These are phyloP conservation scores for Naganishia antarctica DNA, from an alignment of 768 basidiomycete genomes.

Conservation along the genomic window DNA sequence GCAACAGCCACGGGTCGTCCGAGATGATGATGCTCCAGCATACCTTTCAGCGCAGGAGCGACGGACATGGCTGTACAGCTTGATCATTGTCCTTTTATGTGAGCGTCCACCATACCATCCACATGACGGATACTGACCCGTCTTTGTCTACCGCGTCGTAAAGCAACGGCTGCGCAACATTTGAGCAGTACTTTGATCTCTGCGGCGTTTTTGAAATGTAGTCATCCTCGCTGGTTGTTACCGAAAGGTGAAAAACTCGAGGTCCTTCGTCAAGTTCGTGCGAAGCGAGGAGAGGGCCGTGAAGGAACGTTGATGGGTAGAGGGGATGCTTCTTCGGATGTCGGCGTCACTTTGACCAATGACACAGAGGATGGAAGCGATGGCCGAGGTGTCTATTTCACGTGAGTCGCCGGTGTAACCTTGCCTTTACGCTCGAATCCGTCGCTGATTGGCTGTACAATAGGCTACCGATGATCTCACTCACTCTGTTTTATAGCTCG, in stretches of 20 bases:
- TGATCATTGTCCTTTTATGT: conserved; percentile 1
- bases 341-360: no score
- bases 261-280: not conserved
- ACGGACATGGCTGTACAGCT: not conserved
- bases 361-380: conserved; percentile 37
- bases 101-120: not conserved
- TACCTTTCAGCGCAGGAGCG: not conserved
- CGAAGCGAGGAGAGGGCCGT: not conserved
- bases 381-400: conserved; percentile 39
- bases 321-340: no score
- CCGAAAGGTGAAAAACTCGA: not conserved
- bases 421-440: no score
- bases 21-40: no score
- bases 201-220: not conserved
- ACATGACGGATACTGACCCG: no score
- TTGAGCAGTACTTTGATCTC: conserved; percentile 11
- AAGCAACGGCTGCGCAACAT: conserved; percentile 22
- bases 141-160: no score
- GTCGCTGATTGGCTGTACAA: no score
- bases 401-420: no score
- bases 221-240: not conserved
- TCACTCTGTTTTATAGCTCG: conserved; percentile 45
- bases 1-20: no score
- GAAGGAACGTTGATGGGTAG: no score
- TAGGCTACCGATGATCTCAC: conserved; percentile 36